Evolutionary conservation across 768 basidiomycete species (phyloP).

Genomic region (Calocera cornea): DNA sequence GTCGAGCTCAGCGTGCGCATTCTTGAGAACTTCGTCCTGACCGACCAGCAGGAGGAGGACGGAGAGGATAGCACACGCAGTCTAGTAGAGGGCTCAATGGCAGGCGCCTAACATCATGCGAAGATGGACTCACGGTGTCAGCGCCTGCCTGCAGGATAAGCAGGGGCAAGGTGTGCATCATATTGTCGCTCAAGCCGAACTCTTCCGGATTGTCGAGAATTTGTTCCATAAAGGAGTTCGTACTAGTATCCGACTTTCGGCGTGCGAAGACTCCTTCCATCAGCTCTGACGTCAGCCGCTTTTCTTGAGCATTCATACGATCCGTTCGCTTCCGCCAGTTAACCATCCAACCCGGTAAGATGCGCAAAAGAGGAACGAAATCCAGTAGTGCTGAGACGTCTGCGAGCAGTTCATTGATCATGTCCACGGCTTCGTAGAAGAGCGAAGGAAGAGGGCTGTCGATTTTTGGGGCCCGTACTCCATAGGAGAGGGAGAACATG

Average conservation of each 20-base stretch:
- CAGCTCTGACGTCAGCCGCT: background rate
- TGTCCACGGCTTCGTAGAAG: background rate
- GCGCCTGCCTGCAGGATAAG: background rate
- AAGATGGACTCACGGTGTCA: background rate
- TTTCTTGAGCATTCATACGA: background rate
- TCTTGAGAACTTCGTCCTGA: constrained; percentile 6
- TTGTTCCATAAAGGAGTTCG: background rate
- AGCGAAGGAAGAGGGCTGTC: background rate
- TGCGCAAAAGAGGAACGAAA: background rate
- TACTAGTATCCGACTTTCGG: background rate
- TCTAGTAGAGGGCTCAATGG: background rate
- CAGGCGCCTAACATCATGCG: background rate
- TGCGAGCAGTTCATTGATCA: background rate
- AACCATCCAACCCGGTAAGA: background rate
- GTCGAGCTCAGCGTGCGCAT: constrained; percentile 8
- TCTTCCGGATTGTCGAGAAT: background rate
- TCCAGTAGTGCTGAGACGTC: background rate
- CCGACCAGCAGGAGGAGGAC: background rate
- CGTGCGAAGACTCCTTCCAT: background rate
- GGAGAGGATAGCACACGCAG: background rate
- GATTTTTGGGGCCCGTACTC: background rate
- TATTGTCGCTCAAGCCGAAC: background rate
- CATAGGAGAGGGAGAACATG: background rate
- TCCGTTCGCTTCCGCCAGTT: background rate
- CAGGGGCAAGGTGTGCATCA: background rate